Percentiles rank a stretch among this genome's conserved stretches.
Evolutionary conservation across 768 basidiomycete genomes (phyloP).

Genomic region (Hericium erinaceus): DNA sequence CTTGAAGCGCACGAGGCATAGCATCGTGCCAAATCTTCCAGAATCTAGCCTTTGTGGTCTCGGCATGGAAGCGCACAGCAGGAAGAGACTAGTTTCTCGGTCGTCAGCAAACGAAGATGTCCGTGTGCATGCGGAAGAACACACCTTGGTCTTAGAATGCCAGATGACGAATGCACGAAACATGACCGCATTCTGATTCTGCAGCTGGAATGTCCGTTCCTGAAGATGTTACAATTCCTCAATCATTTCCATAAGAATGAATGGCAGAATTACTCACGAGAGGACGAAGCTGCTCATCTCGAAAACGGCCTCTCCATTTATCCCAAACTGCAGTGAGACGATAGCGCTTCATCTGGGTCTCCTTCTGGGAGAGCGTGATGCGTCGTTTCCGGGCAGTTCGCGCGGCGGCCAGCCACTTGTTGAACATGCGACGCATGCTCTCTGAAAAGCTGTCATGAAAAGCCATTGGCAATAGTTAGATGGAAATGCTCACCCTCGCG

Average conservation of each 20-base stretch:
- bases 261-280: slow-evolving; percentile 34
- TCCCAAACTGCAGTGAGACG: slow-evolving; percentile 58
- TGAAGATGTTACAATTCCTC: slow-evolving; percentile 1
- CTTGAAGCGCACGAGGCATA: slow-evolving; percentile 62
- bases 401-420: slow-evolving; percentile 57
- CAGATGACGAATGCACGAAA: slow-evolving; percentile 66
- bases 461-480: neutral
- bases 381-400: slow-evolving; percentile 56
- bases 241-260: neutral
- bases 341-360: slow-evolving; percentile 49
- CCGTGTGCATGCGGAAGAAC: neutral
- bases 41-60: slow-evolving; percentile 45
- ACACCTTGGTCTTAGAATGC: slow-evolving; percentile 66
- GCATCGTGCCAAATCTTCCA: slow-evolving; percentile 61
- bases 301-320: slow-evolving; percentile 68
- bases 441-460: slow-evolving; percentile 31
- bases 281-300: slow-evolving; percentile 54
- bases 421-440: slow-evolving; percentile 54
- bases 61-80: slow-evolving; percentile 68
- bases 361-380: slow-evolving; percentile 46
- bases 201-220: slow-evolving; percentile 47
- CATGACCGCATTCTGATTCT: slow-evolving; percentile 49
- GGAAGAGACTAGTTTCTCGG: slow-evolving; percentile 49
- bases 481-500: slow-evolving; percentile 47
- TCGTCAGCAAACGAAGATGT: slow-evolving; percentile 4